A percentile compares a stretch with the other conserved stretches of the same genome.
phyloP scores from a whole-genome alignment of 177 flowering plant genomes.

The Vitis hybrid region DNA sequence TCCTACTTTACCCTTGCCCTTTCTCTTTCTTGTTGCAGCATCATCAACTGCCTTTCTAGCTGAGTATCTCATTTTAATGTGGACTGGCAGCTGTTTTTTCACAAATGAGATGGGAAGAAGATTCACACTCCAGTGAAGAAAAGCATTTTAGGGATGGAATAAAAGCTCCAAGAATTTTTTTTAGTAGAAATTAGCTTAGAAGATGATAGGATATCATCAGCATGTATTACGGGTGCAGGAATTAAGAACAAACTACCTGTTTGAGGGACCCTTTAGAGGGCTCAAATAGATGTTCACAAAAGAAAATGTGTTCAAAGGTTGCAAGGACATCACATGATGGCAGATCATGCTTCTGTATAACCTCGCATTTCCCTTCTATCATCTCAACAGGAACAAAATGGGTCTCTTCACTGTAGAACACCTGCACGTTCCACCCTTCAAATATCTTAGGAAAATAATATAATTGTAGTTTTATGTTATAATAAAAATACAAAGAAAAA shows the following conservation, averaged over 20 bases:
- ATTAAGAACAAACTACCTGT: slow-evolving; percentile 51
- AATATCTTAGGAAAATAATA: not conserved
- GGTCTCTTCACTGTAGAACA: slow-evolving; percentile 76
- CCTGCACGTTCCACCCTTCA: slow-evolving; percentile 35
- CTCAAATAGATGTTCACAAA: slow-evolving; percentile 79
- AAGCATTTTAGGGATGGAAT: not conserved
- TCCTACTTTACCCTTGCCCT: slow-evolving; percentile 76
- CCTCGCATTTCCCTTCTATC: slow-evolving; percentile 84
- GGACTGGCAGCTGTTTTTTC: slow-evolving; percentile 62
- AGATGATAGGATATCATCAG: not conserved
- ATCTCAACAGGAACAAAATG: slow-evolving; percentile 35
- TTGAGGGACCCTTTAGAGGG: slow-evolving; percentile 72
- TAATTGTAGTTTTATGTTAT: not conserved
- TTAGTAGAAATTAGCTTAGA: not conserved
- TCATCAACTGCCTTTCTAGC: slow-evolving; percentile 26
- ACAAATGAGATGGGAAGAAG: not conserved
- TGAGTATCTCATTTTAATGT: slow-evolving; percentile 46
- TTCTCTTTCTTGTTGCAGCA: slow-evolving; percentile 57
- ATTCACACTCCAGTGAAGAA: not conserved
- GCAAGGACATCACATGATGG: slow-evolving; percentile 41
- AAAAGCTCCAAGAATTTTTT: not conserved
- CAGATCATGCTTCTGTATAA: slow-evolving; percentile 69
- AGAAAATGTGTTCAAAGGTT: slow-evolving; percentile 73
- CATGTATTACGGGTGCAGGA: too few relatives aligned
- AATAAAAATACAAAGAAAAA: too few relatives aligned